phyloP scores from a whole-genome alignment of 495 filamentous ascomycete species.

The Aspergillus kassunensis region DNA sequence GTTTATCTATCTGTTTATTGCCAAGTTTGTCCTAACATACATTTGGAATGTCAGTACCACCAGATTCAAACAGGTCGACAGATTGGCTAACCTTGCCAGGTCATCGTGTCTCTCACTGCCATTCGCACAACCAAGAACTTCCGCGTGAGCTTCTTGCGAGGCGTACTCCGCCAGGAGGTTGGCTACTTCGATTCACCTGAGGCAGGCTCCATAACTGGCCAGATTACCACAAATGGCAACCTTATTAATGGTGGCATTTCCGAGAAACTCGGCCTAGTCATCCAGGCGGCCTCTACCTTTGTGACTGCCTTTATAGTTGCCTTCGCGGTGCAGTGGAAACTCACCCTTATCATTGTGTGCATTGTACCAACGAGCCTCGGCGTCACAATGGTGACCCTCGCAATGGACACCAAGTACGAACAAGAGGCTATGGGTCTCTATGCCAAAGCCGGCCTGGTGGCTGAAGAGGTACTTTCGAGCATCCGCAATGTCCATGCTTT shows the following conservation, averaged over 20 bases:
- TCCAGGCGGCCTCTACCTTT: constrained; percentile 73
- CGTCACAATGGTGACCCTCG: constrained; percentile 73
- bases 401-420: too few species aligned
- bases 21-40: too few species aligned
- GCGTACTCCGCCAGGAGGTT: constrained; percentile 88
- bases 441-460: too few species aligned
- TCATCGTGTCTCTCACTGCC: too few species aligned
- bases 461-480: too few species aligned
- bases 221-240: constrained; percentile 87
- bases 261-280: constrained; percentile 73
- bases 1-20: too few species aligned
- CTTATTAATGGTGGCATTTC: constrained; percentile 83
- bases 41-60: too few species aligned
- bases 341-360: constrained; percentile 76
- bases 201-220: constrained; percentile 88
- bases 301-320: constrained; percentile 81
- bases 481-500: too few species aligned
- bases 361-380: constrained; percentile 72
- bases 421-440: constrained; percentile 68
- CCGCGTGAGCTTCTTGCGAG: too few species aligned
- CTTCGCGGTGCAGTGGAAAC: constrained; percentile 78
- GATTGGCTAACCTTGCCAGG: too few species aligned
- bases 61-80: too few species aligned
- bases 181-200: constrained; percentile 89
- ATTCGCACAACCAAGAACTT: too few species aligned